Evolutionary conservation across 208 protist genomes (phyloP).

Genomic region (Endotrypanum monterogeii): DNA sequence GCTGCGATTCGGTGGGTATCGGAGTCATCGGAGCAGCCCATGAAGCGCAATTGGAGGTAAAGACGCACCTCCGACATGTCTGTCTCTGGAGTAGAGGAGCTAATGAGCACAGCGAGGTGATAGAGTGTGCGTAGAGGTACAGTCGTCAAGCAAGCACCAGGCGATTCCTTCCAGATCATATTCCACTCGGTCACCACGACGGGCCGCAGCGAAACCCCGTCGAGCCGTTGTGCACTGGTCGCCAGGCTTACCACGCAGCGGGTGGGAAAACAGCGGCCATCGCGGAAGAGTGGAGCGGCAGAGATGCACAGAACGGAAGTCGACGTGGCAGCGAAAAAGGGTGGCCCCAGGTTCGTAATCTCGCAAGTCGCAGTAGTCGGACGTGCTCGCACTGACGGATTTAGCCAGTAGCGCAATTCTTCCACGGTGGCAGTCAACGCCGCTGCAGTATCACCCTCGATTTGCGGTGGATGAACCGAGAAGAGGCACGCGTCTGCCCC

Average conservation of each 20-base stretch:
- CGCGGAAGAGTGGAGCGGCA: constrained; percentile 31
- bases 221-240: constrained; percentile 47
- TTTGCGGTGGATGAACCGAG: background rate
- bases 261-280: constrained; percentile 52
- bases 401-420: constrained; percentile 40
- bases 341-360: constrained; percentile 35
- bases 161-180: constrained; percentile 2
- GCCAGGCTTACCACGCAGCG: constrained; percentile 59
- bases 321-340: constrained; percentile 37
- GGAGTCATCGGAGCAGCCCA: constrained; percentile 52
- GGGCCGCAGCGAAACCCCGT: constrained; percentile 43
- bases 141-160: constrained; percentile 2
- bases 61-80: constrained; percentile 21
- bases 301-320: constrained; percentile 34
- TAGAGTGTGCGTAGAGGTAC: constrained; percentile 59
- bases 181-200: constrained; percentile 55
- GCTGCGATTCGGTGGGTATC: constrained; percentile 52
- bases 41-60: constrained; percentile 63
- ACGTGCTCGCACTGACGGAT: constrained; percentile 36
- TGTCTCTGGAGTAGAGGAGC: background rate
- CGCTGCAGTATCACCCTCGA: background rate
- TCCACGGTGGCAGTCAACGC: constrained; percentile 2
- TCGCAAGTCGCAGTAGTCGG: constrained; percentile 59
- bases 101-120: constrained; percentile 52
- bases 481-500: constrained; percentile 34